Evolutionary conservation across 306 rosid genomes (phyloP), one percentile per base, ranked within the genome.

Genomic region (apple (Malus domestica)): DNA sequence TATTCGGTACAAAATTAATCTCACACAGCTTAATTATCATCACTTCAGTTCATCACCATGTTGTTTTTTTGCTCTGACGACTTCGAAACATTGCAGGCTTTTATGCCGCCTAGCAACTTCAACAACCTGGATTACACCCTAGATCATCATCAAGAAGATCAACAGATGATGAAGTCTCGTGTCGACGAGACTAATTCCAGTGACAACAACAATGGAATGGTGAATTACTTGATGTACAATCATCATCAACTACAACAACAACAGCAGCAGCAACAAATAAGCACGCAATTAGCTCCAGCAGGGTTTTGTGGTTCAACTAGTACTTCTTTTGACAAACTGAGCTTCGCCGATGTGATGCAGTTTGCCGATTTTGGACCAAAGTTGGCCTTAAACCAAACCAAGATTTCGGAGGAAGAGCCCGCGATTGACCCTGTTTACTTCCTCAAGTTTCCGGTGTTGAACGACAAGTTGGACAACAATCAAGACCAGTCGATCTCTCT

Each of bases 311-410:
- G 80, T 44, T 33, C 82, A 13, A 67, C 67, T 6, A 61, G 35
- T 40, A 59, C 68, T 72, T 84, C 89, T 58, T 85, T 85, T 25
- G 97, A 93, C 57, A 93, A 90, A 40, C 72, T 91, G 64, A 91
- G 90, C 78, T 91, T 93, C 42, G 93, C 93, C 4, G 98, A 93
- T 49, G 97, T 91, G 80, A 91, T 93, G 98, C 96, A 93, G 85
- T 93, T 93, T 51, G 93, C 98, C 8, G 98, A 93, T 83, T 93
- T 93, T 19, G 98, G 98, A 20, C 97, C 97, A 25, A 93, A 93
- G 64, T 46, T 93, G 57, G 91, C 88, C 44, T 77, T 93, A 23
- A 89, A 89, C 76, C 97, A 91, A 73, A 63, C 79, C 77, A 88
- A 82, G 68, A 76, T 57, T 19, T 72, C 83, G 9, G 87, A 77